phyloP scores from a whole-genome alignment of 306 rosid genomes.

The Corylus avellana region DNA sequence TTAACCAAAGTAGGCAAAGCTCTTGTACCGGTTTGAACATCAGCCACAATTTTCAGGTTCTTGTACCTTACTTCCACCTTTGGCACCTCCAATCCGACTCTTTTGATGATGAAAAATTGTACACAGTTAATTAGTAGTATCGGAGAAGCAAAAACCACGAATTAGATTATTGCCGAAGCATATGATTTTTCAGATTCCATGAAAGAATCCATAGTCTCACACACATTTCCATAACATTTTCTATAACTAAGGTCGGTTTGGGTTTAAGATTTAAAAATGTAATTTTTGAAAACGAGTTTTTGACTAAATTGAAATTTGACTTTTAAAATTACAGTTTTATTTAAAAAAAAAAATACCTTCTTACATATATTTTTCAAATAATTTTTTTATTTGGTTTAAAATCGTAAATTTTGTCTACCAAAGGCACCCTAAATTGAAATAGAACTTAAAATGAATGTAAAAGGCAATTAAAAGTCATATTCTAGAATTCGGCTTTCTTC shows the following conservation, averaged over 20 bases:
- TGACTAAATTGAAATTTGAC: no score
- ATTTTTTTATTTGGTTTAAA: no score
- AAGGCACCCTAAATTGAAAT: background rate
- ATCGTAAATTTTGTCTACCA: no score
- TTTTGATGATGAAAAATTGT: conserved; percentile 6
- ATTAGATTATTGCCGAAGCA: background rate
- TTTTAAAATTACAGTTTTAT: no score
- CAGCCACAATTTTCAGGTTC: conserved; percentile 57
- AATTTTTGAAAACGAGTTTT: no score
- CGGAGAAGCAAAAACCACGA: background rate
- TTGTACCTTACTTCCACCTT: conserved; percentile 60
- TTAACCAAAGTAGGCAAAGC: conserved; percentile 69
- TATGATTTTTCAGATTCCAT: background rate
- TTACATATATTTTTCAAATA: no score
- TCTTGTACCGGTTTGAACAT: conserved; percentile 68
- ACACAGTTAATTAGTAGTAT: background rate
- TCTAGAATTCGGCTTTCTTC: background rate
- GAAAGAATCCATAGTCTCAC: background rate
- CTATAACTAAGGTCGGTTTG: no score
- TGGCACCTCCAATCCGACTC: conserved; percentile 71
- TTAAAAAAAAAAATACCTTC: no score
- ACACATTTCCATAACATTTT: background rate
- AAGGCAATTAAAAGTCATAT: background rate
- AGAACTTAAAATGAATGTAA: background rate
- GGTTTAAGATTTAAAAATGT: no score